Evolutionary conservation across 2,329 filamentous ascomycete genomes (phyloP).

Genomic region (Capronia americana): DNA sequence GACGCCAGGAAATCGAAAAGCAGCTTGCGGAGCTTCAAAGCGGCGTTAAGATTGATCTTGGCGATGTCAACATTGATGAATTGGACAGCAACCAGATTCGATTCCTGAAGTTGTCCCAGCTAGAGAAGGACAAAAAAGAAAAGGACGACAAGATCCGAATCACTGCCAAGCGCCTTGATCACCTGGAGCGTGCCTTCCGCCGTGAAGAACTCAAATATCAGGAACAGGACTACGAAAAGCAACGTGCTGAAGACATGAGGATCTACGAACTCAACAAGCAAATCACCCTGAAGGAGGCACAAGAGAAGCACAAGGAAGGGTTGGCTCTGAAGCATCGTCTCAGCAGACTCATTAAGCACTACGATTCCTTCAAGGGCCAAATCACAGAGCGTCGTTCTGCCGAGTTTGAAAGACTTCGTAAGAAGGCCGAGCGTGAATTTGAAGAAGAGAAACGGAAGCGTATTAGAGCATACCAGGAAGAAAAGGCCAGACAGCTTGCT

Average conservation of each 20-base stretch:
- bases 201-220: slow-evolving; percentile 95
- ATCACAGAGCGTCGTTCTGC: slow-evolving; percentile 87
- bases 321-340: slow-evolving; percentile 94
- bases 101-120: slow-evolving; percentile 90
- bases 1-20: slow-evolving; percentile 92
- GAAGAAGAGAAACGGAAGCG: slow-evolving; percentile 88
- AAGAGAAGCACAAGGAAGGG: slow-evolving; percentile 89
- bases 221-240: slow-evolving; percentile 79
- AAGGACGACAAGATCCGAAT: slow-evolving; percentile 88
- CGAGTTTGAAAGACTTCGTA: slow-evolving; percentile 93
- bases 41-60: slow-evolving; percentile 81
- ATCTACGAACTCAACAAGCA: slow-evolving; percentile 80
- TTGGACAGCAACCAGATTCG: slow-evolving; percentile 90
- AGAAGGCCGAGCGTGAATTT: slow-evolving; percentile 88
- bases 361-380: slow-evolving; percentile 80
- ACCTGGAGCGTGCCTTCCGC: slow-evolving; percentile 94
- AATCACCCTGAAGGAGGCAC: slow-evolving; percentile 78
- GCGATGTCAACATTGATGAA: slow-evolving; percentile 75
- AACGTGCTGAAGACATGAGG: slow-evolving; percentile 77
- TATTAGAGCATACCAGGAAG: slow-evolving; percentile 86
- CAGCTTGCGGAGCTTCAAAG: slow-evolving; percentile 91
- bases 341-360: slow-evolving; percentile 79
- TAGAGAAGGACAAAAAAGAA: slow-evolving; percentile 98
- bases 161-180: slow-evolving; percentile 93
- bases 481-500: slow-evolving; percentile 78